Evolutionary conservation across 192 early-diverging fungal species (phyloP).

Genomic region (Chytriomyces confervae): DNA sequence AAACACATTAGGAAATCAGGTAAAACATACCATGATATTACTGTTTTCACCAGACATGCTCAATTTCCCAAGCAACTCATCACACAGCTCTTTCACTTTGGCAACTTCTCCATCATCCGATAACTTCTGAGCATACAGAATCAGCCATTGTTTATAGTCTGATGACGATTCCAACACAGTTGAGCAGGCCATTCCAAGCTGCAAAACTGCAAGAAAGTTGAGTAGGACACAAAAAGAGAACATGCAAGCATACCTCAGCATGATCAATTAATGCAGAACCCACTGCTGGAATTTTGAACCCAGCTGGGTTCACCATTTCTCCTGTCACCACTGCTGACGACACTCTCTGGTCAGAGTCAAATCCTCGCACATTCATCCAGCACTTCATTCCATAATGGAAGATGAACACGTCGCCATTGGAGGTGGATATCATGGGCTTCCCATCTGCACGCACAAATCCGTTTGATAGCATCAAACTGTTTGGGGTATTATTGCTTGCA

Average conservation of each 20-base stretch:
- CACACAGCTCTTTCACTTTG: slow-evolving; percentile 72
- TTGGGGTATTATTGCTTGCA: slow-evolving; percentile 37
- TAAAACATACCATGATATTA: neutral
- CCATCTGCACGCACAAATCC: slow-evolving; percentile 66
- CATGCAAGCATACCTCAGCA: slow-evolving; percentile 3
- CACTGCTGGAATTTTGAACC: slow-evolving; percentile 17
- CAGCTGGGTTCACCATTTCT: slow-evolving; percentile 8
- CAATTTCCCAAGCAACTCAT: slow-evolving; percentile 59
- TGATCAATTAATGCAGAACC: slow-evolving; percentile 30
- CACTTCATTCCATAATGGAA: slow-evolving; percentile 68
- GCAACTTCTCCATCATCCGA: slow-evolving; percentile 66
- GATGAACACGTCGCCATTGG: slow-evolving; percentile 62
- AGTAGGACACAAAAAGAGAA: slow-evolving; percentile 2
- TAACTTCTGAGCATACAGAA: slow-evolving; percentile 68
- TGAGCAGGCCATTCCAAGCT: slow-evolving; percentile 63
- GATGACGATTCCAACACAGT: slow-evolving; percentile 56
- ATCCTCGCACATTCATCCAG: slow-evolving; percentile 72
- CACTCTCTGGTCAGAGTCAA: slow-evolving; percentile 24
- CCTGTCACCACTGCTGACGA: neutral
- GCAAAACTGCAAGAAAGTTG: neutral
- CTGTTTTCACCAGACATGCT: neutral
- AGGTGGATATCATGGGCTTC: slow-evolving; percentile 68
- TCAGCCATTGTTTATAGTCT: slow-evolving; percentile 66
- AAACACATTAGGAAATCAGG: no score
- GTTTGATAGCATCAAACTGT: slow-evolving; percentile 55